phyloP scores from a whole-genome alignment of 306 rosid genomes.

The Pterocarpus macrocarpus region DNA sequence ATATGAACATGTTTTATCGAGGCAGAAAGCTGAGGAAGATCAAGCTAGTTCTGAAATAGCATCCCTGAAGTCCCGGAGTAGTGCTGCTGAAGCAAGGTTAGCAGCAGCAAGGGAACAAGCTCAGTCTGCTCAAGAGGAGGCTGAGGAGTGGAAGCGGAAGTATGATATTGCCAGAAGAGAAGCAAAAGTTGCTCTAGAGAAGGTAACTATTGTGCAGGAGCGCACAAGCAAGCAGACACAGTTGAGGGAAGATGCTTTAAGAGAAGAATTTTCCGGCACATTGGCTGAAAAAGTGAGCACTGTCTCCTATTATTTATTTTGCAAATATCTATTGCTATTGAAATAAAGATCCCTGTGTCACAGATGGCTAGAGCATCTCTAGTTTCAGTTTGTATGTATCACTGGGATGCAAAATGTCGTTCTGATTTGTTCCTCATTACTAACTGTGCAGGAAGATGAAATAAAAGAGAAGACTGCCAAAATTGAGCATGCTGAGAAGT shows the following conservation, averaged over 20 bases:
- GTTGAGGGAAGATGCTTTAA: conserved; percentile 88
- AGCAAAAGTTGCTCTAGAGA: conserved; percentile 87
- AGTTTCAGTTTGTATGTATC: not conserved
- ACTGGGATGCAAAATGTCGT: not conserved
- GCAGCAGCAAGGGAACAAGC: conserved; percentile 93
- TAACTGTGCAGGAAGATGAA: conserved; percentile 81
- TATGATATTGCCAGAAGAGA: conserved; percentile 85
- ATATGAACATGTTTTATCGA: conserved; percentile 72
- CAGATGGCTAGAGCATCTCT: not conserved
- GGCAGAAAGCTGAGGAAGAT: conserved; percentile 86
- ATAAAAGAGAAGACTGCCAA: conserved; percentile 72
- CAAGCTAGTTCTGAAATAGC: conserved; percentile 87
- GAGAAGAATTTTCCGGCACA: conserved; percentile 77
- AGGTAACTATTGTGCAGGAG: conserved; percentile 87
- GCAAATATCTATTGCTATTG: conserved; percentile 21
- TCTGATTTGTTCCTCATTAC: conserved; percentile 44
- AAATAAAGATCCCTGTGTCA: not conserved
- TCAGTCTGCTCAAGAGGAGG: conserved; percentile 97
- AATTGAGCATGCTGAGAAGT: conserved; percentile 81
- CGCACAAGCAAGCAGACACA: conserved; percentile 80
- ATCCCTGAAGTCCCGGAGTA: conserved; percentile 77
- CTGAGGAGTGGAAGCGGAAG: conserved; percentile 95
- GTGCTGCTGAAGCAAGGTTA: conserved; percentile 93
- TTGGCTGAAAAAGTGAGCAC: conserved; percentile 82
- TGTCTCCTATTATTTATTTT: not conserved